A percentile compares a stretch with the other conserved stretches of the same genome.
Evolutionary conservation across 768 basidiomycete species (phyloP).

Genomic region (Boletellus ananiceps): DNA sequence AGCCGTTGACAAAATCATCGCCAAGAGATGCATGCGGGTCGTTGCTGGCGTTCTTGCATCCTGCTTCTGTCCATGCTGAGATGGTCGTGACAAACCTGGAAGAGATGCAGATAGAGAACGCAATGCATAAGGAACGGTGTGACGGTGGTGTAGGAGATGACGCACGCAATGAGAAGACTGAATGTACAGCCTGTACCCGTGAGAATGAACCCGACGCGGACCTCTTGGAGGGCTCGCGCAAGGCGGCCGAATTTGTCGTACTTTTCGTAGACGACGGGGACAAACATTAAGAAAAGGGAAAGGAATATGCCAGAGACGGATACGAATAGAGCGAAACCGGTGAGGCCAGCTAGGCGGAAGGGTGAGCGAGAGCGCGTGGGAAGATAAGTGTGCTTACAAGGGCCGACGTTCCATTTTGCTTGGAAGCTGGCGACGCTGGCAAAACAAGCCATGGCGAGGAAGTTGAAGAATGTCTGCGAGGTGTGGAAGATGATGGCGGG

Average conservation of each 20-base stretch:
- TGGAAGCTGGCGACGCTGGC: conserved; percentile 88
- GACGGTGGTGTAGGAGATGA: conserved; percentile 17
- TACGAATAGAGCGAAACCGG: conserved; percentile 82
- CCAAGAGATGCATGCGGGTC: conserved; percentile 77
- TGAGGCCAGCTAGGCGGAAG: conserved; percentile 64
- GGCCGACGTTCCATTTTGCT: conserved; percentile 75
- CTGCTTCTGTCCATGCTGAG: conserved; percentile 83
- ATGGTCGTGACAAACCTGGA: conserved; percentile 69
- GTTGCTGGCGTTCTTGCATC: conserved; percentile 79
- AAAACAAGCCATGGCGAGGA: conserved; percentile 88
- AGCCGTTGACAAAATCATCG: conserved; percentile 57
- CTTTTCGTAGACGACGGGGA: conserved; percentile 81
- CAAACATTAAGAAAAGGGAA: conserved; percentile 65
- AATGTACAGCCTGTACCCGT: conserved; percentile 62
- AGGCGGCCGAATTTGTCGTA: conserved; percentile 76
- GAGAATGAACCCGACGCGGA: conserved; percentile 81
- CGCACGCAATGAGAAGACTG: conserved; percentile 75
- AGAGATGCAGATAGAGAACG: neutral
- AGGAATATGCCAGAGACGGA: conserved; percentile 69
- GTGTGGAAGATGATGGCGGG: conserved; percentile 72
- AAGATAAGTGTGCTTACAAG: conserved; percentile 57
- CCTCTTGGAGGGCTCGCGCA: conserved; percentile 76
- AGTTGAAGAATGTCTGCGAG: conserved; percentile 87
- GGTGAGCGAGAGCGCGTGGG: conserved; percentile 15
- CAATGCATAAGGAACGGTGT: conserved; percentile 14